A percentile compares a stretch with the other conserved stretches of the same genome.
phyloP scores from a whole-genome alignment of 768 basidiomycete species.

The Tephrocybe sp. region DNA sequence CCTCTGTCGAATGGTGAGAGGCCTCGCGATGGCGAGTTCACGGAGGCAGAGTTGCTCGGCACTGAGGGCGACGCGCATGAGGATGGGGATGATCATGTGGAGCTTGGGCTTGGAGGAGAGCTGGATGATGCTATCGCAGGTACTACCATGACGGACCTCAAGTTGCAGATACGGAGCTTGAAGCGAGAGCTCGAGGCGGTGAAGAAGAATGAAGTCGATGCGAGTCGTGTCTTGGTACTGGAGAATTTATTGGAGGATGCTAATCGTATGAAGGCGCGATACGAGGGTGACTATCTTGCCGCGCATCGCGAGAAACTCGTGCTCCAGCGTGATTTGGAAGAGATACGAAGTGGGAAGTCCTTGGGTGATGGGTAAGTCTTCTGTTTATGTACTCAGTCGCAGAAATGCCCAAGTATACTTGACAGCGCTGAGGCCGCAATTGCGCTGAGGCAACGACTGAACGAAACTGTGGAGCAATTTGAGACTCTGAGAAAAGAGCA shows the following conservation, averaged over 20 bases:
- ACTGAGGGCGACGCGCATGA: not conserved
- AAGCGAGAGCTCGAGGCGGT: slow-evolving; percentile 78
- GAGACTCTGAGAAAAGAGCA: slow-evolving; percentile 70
- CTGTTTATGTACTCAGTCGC: slow-evolving; percentile 5
- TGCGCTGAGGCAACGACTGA: slow-evolving; percentile 82
- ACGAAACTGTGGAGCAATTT: slow-evolving; percentile 83
- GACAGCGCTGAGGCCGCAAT: slow-evolving; percentile 81
- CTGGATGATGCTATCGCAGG: slow-evolving; percentile 84
- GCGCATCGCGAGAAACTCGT: slow-evolving; percentile 83
- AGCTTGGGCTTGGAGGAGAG: slow-evolving; percentile 76
- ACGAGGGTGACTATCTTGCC: slow-evolving; percentile 84
- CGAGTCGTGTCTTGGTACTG: slow-evolving; percentile 77
- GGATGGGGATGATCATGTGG: slow-evolving; percentile 35
- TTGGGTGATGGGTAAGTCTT: slow-evolving; percentile 76
- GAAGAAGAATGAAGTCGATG: slow-evolving; percentile 73
- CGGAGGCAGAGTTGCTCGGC: slow-evolving; percentile 33
- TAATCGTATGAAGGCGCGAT: slow-evolving; percentile 84
- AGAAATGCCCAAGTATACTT: slow-evolving; percentile 3
- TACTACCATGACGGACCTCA: slow-evolving; percentile 89
- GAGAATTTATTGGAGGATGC: slow-evolving; percentile 93
- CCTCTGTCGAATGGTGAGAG: slow-evolving; percentile 22
- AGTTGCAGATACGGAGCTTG: slow-evolving; percentile 81
- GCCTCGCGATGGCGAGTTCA: slow-evolving; percentile 17
- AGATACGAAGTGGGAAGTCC: slow-evolving; percentile 85
- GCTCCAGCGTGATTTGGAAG: slow-evolving; percentile 80